phyloP scores from a whole-genome alignment of 192 early-diverging fungal genomes.

The Geosiphon pyriformis region DNA sequence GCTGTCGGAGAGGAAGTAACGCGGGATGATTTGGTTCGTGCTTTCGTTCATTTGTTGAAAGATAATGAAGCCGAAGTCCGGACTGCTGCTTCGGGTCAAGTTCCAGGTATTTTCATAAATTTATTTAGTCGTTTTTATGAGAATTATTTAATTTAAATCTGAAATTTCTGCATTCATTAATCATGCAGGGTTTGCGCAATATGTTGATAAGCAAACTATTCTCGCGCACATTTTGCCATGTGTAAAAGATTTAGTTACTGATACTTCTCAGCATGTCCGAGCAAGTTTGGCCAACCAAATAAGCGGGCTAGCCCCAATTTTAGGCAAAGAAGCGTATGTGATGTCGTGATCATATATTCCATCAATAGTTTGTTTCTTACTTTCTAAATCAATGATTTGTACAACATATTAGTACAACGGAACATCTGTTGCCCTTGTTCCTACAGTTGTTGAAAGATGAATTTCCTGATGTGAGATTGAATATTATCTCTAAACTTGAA shows the following conservation, averaged over 20 bases:
- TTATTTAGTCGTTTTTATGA: not conserved
- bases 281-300: slow-evolving; percentile 94
- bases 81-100: slow-evolving; percentile 88
- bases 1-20: slow-evolving; percentile 74
- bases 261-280: slow-evolving; percentile 94
- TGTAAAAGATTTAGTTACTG: slow-evolving; percentile 90
- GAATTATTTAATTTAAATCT: no score
- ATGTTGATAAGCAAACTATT: slow-evolving; percentile 76
- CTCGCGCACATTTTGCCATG: slow-evolving; percentile 80
- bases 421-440: slow-evolving; percentile 92
- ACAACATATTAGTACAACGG: slow-evolving; percentile 67
- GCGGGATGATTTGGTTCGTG: slow-evolving; percentile 78
- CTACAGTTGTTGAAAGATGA: slow-evolving; percentile 96
- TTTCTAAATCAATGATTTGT: not conserved
- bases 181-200: slow-evolving; percentile 48
- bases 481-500: slow-evolving; percentile 98
- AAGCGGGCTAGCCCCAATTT: slow-evolving; percentile 88
- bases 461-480: slow-evolving; percentile 93
- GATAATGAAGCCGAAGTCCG: slow-evolving; percentile 98
- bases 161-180: not conserved
- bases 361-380: not conserved
- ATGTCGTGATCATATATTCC: slow-evolving; percentile 5
- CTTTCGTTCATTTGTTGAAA: slow-evolving; percentile 84
- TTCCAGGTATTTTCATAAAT: slow-evolving; percentile 55
- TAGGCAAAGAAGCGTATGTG: slow-evolving; percentile 85